Evolutionary conservation across 2,329 filamentous ascomycete species (phyloP).

Genomic region (Elsinoe australis): DNA sequence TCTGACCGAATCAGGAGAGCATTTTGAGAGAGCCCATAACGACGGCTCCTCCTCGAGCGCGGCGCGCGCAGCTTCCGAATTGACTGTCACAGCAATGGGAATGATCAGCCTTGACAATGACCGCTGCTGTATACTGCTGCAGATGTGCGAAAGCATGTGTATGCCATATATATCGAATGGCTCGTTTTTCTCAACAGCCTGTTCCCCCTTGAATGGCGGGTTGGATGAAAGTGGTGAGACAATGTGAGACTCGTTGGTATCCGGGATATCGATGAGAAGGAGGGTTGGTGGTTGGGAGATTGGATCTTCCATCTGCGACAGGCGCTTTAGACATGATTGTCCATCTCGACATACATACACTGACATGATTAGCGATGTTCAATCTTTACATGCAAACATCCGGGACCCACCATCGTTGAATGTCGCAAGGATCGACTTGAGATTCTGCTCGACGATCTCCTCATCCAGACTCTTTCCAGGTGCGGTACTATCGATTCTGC

Average conservation of each 20-base stretch:
- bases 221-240: slow-evolving; percentile 36
- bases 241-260: slow-evolving; percentile 37
- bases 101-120: slow-evolving; percentile 36
- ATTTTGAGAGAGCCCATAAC: slow-evolving; percentile 16
- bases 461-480: slow-evolving; percentile 24
- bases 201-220: slow-evolving; percentile 31
- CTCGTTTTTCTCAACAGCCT: slow-evolving; percentile 26
- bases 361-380: slow-evolving; percentile 6
- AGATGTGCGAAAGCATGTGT: slow-evolving; percentile 36
- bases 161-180: slow-evolving; percentile 38
- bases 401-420: slow-evolving; percentile 35
- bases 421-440: slow-evolving; percentile 35
- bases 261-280: slow-evolving; percentile 38
- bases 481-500: slow-evolving; percentile 23
- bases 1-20: slow-evolving; percentile 14
- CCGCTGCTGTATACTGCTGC: slow-evolving; percentile 36
- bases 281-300: slow-evolving; percentile 33
- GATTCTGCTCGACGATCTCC: slow-evolving; percentile 34
- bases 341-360: slow-evolving; percentile 37
- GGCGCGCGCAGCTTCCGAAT: slow-evolving; percentile 10
- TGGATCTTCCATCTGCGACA: slow-evolving; percentile 31
- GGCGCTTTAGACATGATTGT: slow-evolving; percentile 32
- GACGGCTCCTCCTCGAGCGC: slow-evolving; percentile 16
- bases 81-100: slow-evolving; percentile 31
- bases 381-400: neutral